Evolutionary conservation across 2,329 filamentous ascomycete species (phyloP), one percentile per base, ranked within the genome.

Genomic region (Fusarium nelsonii): DNA sequence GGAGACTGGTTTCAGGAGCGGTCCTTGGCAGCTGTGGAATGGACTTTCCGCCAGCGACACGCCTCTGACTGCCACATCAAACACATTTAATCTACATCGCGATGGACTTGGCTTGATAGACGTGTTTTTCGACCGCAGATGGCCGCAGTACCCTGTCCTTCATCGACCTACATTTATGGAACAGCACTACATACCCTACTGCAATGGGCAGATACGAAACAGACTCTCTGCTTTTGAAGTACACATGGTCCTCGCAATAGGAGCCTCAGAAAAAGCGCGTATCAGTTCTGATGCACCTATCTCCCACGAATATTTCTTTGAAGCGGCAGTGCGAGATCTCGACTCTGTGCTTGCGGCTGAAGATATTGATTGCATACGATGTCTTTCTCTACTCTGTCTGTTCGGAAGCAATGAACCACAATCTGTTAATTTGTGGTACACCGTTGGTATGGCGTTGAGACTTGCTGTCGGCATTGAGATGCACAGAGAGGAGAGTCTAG

Each of bases 351-450:
- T 73, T 18, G 46, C 58, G 7, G 65, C 70, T 3, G 68, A 72
- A 4, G 70, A 73, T 2, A 39, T 73, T 0, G 68, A 73, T 12
- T 73, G 70, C 5, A 57, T 73, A 4, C 65, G 68, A 15, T 73
- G 70, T 18, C 43, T 73, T 4, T 58, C 68, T 7, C 16, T 73
- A 12, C 70, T 73, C 0, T 73, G 70, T 32, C 48, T 73, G 3
- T 73, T 65, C 10, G 70, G 70, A 4, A 73, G 70, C 12, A 73
- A 73, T n/a, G 70, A 73, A 28, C 70, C 70, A 4, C 70, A 73
- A 23, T 58, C 68, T 15, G 63, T 73, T 5, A 73, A 73, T 11
- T 9, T 73, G 30, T 73, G 70, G 70, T 71, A 73, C 23, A 71
- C 68, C 3, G 70, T 71, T 52, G 70, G 70, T 3, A 45, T 73